A percentile compares a stretch with the other conserved stretches of the same genome.
These are phyloP conservation scores for Phytopythium helicoides DNA, from an alignment of 352 stramenopile genomes.

Conservation along the genomic window DNA sequence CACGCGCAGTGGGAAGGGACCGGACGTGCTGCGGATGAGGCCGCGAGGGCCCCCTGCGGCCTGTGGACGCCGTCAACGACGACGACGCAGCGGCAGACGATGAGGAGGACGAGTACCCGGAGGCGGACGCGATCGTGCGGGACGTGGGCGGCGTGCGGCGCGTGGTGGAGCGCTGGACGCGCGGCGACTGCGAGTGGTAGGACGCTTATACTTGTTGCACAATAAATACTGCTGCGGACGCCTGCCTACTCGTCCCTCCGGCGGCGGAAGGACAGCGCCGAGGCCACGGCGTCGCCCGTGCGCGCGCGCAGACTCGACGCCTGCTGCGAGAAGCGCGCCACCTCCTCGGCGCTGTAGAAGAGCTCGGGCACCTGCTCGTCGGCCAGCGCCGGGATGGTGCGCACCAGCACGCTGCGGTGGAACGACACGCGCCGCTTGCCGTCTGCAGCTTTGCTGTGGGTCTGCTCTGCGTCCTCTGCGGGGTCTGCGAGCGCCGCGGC, in stretches of 20 bases:
- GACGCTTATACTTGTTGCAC: not conserved
- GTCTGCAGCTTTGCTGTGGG: too few relatives aligned
- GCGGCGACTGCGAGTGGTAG: not conserved
- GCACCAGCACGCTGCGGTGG: conserved; percentile 52
- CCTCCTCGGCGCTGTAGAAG: conserved; percentile 64
- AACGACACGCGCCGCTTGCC: conserved; percentile 53
- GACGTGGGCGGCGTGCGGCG: conserved; percentile 38
- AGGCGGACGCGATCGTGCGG: conserved; percentile 61
- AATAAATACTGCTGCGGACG: conserved; percentile 5
- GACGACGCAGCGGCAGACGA: conserved; percentile 1
- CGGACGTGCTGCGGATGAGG: conserved; percentile 26
- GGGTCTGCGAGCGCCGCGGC: conserved; percentile 15
- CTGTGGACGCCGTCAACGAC: conserved; percentile 1
- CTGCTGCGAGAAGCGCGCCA: conserved; percentile 56
- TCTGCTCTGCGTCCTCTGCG: conserved; percentile 7
- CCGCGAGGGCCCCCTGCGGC: conserved; percentile 1
- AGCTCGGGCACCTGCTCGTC: conserved; percentile 52
- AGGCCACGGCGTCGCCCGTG: conserved; percentile 47
- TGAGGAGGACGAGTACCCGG: conserved; percentile 16
- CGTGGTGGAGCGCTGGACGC: conserved; percentile 52
- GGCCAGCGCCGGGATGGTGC: conserved; percentile 47
- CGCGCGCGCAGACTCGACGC: conserved; percentile 45
- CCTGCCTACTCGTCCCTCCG: not conserved
- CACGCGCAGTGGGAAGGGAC: conserved; percentile 40
- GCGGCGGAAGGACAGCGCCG: conserved; percentile 8